Conservation (phyloP, 2,329 filamentous ascomycete genomes). For the Xylaria sp. region DNA sequence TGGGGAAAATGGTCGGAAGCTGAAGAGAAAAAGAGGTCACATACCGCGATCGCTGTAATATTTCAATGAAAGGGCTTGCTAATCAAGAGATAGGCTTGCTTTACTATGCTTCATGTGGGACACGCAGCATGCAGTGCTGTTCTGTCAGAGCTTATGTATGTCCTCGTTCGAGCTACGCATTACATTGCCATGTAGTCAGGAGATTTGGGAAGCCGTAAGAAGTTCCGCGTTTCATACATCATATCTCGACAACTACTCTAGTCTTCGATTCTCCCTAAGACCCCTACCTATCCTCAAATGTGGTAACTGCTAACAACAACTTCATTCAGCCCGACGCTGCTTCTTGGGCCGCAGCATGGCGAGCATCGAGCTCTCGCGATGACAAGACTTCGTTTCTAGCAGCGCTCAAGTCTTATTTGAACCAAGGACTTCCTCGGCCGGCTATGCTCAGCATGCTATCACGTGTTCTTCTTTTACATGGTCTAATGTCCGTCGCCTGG, state of each 20-base stretch:
- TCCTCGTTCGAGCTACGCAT: conserved; percentile 71
- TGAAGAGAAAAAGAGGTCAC: conserved; percentile 67
- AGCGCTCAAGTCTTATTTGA: conserved; percentile 67
- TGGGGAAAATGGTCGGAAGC: conserved; percentile 66
- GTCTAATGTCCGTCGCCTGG: conserved; percentile 71
- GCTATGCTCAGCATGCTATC: conserved; percentile 62
- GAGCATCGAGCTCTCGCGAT: conserved; percentile 52
- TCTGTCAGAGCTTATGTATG: conserved; percentile 75
- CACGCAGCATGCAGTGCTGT: conserved; percentile 71
- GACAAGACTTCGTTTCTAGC: conserved; percentile 58
- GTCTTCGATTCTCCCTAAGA: too few species aligned
- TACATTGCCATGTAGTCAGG: conserved; percentile 64
- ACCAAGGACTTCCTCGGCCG: conserved; percentile 54
- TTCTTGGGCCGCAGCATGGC: conserved; percentile 57
- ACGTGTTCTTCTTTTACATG: conserved; percentile 66
- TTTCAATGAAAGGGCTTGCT: neutral
- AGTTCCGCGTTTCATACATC: neutral
- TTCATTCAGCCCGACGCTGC: conserved; percentile 55
- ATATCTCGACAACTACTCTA: neutral
- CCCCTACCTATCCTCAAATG: neutral
- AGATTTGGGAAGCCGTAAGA: conserved; percentile 64
- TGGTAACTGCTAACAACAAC: neutral
- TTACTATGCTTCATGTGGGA: conserved; percentile 75
- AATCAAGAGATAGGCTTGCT: conserved; percentile 53
- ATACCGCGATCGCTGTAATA: neutral